phyloP scores from a whole-genome alignment of 2,329 filamentous ascomycete genomes.

The Fusarium abutilonis region DNA sequence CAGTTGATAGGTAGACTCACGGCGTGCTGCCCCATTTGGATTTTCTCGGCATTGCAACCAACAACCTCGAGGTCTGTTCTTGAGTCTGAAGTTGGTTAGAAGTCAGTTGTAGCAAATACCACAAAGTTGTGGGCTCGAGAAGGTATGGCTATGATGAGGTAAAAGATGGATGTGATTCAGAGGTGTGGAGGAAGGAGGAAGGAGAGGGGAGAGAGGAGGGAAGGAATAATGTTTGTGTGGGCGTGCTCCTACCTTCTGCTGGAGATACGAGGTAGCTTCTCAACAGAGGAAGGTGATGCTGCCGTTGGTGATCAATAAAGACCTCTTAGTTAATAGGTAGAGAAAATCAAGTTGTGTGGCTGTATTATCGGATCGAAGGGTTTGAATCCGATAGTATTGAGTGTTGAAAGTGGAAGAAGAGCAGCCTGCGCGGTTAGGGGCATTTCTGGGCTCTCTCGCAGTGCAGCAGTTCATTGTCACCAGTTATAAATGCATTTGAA shows the following conservation, averaged over 20 bases:
- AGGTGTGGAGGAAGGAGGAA: too few relatives aligned
- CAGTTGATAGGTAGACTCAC: constrained; percentile 19
- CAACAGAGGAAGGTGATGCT: not conserved
- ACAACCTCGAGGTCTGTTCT: not conserved
- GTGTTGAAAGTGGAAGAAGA: constrained; percentile 6
- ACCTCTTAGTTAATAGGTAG: not conserved
- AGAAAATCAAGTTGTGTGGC: not conserved
- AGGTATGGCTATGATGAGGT: not conserved
- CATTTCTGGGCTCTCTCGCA: not conserved
- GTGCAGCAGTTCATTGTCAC: constrained; percentile 24
- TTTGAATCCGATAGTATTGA: not conserved
- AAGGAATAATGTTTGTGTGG: not conserved
- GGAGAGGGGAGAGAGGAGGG: too few relatives aligned
- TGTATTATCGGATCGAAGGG: not conserved
- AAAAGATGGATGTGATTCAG: not conserved
- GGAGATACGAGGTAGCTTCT: not conserved
- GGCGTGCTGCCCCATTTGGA: constrained; percentile 20
- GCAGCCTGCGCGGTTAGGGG: not conserved
- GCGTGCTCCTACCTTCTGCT: not conserved
- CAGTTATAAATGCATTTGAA: not conserved
- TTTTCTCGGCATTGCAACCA: constrained; percentile 17
- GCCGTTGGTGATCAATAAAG: not conserved
- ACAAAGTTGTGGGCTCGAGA: too few relatives aligned
- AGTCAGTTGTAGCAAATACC: not conserved
- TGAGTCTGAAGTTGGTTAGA: not conserved